Base-by-base conservation (phyloP, 768 basidiomycete species). In the Tephrocybe rancida region DNA sequence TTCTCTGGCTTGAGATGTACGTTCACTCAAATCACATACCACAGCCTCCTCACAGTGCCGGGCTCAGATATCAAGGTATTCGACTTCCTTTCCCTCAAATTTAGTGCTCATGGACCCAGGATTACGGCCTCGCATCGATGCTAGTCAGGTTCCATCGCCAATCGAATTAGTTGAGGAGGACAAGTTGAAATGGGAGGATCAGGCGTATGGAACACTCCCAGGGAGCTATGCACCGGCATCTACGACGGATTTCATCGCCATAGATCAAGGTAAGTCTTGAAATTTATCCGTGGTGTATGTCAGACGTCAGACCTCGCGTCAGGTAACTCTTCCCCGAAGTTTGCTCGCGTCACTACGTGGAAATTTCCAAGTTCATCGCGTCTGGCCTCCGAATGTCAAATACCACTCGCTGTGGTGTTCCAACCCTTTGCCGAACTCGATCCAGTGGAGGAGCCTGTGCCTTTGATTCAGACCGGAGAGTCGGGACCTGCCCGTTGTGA, bases 321-420 rank as follows among this genome's bases (percentile, higher is more conserved):
- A 83, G 82, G 96, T 53, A 98, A 96, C 71, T 90, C 94, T 3
- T 91, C 90, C 13, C 97, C 97, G 7, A 90, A 90, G 64, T 93
- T 90, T 68, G 79, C 96, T 42, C 87, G 97, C 30, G 77, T 92
- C 52, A 88, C 97, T 14, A 92, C 95, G 5, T 95, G 94, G 84
- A 88, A 87, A 64, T 72, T 98, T 22, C 97, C 97, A 2, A 80
- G 81, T 55, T 86, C 89, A 2, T 84, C 87, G 14, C 84, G 87
- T 41, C 81, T 99, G 13, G 84, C 92, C 1, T 75, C 81, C 2
- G 88, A 95, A 22, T 92, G 94, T 49, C 82, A 85, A 41, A 82
- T 98, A 38, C 97, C 97, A 0, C 73, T 98, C 41, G 88, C 84
- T 13, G 85, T 93, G 2, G 74, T 92, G 30, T 80, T 98, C 21